A percentile compares a stretch with the other conserved stretches of the same genome.
phyloP scores from a whole-genome alignment of 768 basidiomycete species.

The Tricholoma terreum region DNA sequence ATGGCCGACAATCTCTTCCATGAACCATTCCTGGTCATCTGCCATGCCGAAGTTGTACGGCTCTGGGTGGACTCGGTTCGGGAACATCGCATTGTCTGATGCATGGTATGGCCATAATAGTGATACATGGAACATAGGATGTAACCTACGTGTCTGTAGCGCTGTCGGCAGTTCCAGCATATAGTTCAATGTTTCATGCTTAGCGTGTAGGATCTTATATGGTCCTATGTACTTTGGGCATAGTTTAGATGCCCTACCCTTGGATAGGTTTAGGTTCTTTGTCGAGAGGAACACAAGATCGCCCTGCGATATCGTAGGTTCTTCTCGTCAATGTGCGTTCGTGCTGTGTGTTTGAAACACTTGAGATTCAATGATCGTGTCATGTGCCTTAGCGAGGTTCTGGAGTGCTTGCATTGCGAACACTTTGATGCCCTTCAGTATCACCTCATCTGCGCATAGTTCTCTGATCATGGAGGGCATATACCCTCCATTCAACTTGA shows the following conservation, averaged over 20 bases:
- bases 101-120: constrained; percentile 1
- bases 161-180: constrained; percentile 8
- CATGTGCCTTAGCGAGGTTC: constrained; percentile 29
- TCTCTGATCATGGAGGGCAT: constrained; percentile 20
- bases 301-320: too few species aligned
- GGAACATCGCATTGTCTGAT: not conserved
- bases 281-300: too few species aligned
- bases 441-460: not conserved
- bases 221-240: constrained; percentile 38
- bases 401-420: constrained; percentile 23
- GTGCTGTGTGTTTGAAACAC: constrained; percentile 29
- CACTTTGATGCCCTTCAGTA: constrained; percentile 17
- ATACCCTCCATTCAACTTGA: constrained; percentile 24
- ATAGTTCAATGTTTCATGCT: constrained; percentile 24
- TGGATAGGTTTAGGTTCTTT: constrained; percentile 31
- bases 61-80: constrained; percentile 7
- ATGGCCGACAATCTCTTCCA: constrained; percentile 33
- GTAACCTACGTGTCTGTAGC: not conserved
- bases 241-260: constrained; percentile 27
- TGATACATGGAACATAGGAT: constrained; percentile 7
- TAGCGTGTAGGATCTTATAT: constrained; percentile 22
- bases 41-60: constrained; percentile 35
- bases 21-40: constrained; percentile 33
- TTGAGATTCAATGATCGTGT: constrained; percentile 32
- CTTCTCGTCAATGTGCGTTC: constrained; percentile 24